Evolutionary conservation across 495 filamentous ascomycete genomes (phyloP).

Genomic region (Penicillium cinerascens): DNA sequence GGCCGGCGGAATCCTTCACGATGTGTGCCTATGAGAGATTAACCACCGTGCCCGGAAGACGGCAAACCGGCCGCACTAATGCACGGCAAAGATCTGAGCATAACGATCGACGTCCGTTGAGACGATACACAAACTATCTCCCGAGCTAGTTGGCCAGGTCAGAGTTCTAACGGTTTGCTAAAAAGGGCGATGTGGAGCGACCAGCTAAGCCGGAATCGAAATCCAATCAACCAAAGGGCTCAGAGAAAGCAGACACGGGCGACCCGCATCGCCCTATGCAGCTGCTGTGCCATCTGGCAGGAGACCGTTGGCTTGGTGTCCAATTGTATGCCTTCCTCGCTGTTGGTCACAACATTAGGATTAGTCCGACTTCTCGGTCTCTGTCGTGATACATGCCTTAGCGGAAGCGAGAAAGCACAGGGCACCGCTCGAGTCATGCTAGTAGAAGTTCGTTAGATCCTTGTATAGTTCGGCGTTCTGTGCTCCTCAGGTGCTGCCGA

Average conservation of each 20-base stretch:
- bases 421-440: not conserved
- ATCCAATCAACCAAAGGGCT: constrained; percentile 8
- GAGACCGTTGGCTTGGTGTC: not conserved
- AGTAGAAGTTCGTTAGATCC: not conserved
- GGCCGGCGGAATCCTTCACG: not conserved
- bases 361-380: too few species aligned
- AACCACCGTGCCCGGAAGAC: not conserved
- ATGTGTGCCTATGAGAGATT: not conserved
- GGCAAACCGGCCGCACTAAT: not conserved
- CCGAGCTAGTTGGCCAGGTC: not conserved
- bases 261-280: constrained; percentile 5
- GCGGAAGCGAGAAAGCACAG: not conserved
- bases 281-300: not conserved
- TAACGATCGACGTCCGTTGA: constrained; percentile 11
- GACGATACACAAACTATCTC: not conserved
- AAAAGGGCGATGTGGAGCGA: not conserved
- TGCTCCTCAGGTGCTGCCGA: not conserved
- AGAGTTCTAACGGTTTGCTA: not conserved
- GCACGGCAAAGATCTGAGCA: not conserved
- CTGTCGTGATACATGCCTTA: too few species aligned
- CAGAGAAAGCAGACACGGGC: constrained; percentile 2
- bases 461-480: not conserved
- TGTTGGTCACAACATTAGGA: constrained; percentile 1
- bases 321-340: constrained; percentile 1
- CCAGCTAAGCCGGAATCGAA: too few species aligned